These are phyloP conservation scores for Bolboschoenus planiculmis DNA, from an alignment of 176 grass and related monocot species.

Conservation along the genomic window DNA sequence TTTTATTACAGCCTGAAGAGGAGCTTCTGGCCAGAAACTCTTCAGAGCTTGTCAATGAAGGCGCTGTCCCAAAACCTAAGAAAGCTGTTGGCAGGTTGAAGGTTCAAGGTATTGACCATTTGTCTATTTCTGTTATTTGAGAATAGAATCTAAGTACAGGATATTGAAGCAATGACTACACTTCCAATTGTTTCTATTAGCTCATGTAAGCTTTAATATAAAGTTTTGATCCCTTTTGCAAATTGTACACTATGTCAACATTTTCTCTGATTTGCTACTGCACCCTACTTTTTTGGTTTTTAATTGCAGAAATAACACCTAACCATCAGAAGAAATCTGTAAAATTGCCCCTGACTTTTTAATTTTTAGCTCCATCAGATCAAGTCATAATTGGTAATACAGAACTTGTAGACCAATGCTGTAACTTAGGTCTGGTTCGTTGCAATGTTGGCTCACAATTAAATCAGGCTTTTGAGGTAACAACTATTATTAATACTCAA, in stretches of 20 bases:
- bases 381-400: not conserved
- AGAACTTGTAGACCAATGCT: not conserved
- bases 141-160: not conserved
- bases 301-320: not conserved
- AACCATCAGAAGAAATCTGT: not conserved
- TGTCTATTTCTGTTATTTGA: not conserved
- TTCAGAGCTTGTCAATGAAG: slow-evolving; percentile 74
- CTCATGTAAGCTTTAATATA: not conserved
- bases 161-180: slow-evolving; percentile 5
- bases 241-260: not conserved
- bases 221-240: not conserved
- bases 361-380: not conserved
- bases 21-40: slow-evolving; percentile 73
- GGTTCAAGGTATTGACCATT: slow-evolving; percentile 66
- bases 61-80: slow-evolving; percentile 74
- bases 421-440: not conserved
- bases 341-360: not conserved
- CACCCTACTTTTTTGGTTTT: not conserved
- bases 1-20: slow-evolving; percentile 90
- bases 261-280: not conserved
- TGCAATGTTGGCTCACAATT: not conserved
- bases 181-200: not conserved
- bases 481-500: not conserved
- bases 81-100: slow-evolving; percentile 97
- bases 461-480: not conserved